These are phyloP conservation scores for Ceratobasidium sp. DNA, from an alignment of 1,284 basidiomycete species.

Conservation along the genomic window DNA sequence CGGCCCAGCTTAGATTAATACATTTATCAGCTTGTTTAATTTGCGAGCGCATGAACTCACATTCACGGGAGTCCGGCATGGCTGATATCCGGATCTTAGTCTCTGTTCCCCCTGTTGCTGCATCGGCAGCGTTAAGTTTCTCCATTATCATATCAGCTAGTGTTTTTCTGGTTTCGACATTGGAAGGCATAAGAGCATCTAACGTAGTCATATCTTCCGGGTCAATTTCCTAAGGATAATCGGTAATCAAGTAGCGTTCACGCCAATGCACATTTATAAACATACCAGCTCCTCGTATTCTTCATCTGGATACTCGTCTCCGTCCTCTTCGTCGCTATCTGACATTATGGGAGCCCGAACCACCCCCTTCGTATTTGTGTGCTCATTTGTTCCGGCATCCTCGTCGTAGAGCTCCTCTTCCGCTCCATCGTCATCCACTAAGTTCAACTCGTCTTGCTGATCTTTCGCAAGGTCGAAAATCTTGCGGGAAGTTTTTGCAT, in stretches of 20 bases:
- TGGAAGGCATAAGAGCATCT: conserved; percentile 77
- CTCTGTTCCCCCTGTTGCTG: conserved; percentile 51
- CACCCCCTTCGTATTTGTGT: neutral
- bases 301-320: conserved; percentile 52
- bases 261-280: conserved; percentile 5
- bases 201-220: conserved; percentile 83
- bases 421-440: conserved; percentile 59
- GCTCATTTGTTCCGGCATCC: neutral
- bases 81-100: conserved; percentile 35
- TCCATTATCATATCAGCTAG: conserved; percentile 96
- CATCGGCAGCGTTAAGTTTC: conserved; percentile 75
- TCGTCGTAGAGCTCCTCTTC: conserved; percentile 44
- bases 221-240: conserved; percentile 77
- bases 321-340: conserved; percentile 52
- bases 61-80: conserved; percentile 52
- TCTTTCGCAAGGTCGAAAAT: conserved; percentile 92
- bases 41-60: conserved; percentile 48
- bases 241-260: conserved; percentile 6
- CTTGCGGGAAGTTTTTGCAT: conserved; percentile 84
- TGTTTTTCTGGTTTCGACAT: conserved; percentile 76
- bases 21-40: neutral
- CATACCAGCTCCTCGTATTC: conserved; percentile 59
- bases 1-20: conserved; percentile 55
- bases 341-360: conserved; percentile 57
- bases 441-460: conserved; percentile 89